phyloP scores from a whole-genome alignment of 2,329 filamentous ascomycete species.

The Pochonia chlamydosporia region DNA sequence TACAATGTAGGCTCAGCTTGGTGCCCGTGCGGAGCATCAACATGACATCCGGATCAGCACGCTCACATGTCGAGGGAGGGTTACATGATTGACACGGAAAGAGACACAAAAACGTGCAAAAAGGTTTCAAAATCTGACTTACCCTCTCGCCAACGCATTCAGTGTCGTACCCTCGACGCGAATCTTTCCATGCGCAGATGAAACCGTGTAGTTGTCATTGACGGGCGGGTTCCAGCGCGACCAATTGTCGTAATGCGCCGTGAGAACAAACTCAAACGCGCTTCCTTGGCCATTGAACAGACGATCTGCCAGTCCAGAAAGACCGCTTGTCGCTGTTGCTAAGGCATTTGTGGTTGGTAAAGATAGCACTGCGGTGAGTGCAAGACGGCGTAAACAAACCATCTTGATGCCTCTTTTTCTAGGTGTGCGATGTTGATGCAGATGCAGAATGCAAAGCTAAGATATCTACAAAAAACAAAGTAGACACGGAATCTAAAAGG shows the following conservation, averaged over 20 bases:
- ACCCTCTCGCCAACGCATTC: constrained; percentile 17
- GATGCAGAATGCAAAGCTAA: no score
- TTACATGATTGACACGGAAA: not conserved
- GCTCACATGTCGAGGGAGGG: no score
- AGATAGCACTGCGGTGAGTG: not conserved
- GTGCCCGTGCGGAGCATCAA: no score
- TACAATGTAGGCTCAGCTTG: not conserved
- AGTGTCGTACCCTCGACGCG: constrained; percentile 13
- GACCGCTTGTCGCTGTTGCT: constrained; percentile 9
- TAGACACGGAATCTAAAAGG: no score
- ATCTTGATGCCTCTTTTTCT: not conserved
- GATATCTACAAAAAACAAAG: no score
- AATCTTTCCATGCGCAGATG: constrained; percentile 10
- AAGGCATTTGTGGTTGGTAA: not conserved
- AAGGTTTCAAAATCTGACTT: not conserved
- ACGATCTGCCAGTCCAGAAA: constrained; percentile 12
- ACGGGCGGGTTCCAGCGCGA: constrained; percentile 15
- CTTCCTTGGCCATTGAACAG: constrained; percentile 10
- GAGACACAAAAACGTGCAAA: not conserved
- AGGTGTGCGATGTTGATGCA: no score
- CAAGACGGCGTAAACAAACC: not conserved
- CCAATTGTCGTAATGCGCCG: constrained; percentile 8
- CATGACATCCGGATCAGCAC: not conserved
- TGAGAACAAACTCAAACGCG: constrained; percentile 13
- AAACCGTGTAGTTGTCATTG: constrained; percentile 16